Evolutionary conservation across 2,329 filamentous ascomycete genomes (phyloP).

Genomic region (Neocucurbitaria cava): DNA sequence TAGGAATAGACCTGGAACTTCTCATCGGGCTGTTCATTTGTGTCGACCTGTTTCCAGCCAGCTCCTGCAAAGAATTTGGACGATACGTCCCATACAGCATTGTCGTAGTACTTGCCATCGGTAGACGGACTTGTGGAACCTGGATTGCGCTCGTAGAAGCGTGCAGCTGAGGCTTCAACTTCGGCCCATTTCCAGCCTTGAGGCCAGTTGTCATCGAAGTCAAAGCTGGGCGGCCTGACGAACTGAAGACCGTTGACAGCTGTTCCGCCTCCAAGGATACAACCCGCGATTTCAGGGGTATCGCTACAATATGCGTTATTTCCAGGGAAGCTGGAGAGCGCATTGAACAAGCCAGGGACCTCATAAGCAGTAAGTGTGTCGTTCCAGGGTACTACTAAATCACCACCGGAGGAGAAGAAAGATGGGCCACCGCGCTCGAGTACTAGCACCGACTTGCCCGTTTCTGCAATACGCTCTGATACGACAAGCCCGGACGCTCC

Average conservation of each 20-base stretch:
- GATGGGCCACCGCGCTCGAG: constrained; percentile 50
- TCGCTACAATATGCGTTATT: constrained; percentile 47
- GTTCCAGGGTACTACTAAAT: constrained; percentile 29
- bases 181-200: constrained; percentile 27
- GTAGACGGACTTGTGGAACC: constrained; percentile 23
- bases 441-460: constrained; percentile 48
- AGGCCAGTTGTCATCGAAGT: constrained; percentile 33
- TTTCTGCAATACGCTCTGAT: constrained; percentile 48
- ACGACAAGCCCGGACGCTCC: constrained; percentile 48
- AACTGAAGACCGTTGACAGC: constrained; percentile 33
- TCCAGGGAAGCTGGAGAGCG: constrained; percentile 37
- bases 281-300: constrained; percentile 46
- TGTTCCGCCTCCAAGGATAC: constrained; percentile 49
- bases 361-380: constrained; percentile 33
- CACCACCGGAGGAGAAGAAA: constrained; percentile 41
- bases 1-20: constrained; percentile 26
- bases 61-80: constrained; percentile 21
- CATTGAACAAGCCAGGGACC: constrained; percentile 27
- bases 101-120: constrained; percentile 29
- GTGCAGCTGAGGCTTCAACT: constrained; percentile 20
- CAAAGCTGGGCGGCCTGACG: constrained; percentile 24
- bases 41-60: constrained; percentile 25
- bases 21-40: constrained; percentile 25
- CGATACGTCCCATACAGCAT: constrained; percentile 22
- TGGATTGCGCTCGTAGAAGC: constrained; percentile 29